Base-by-base conservation (phyloP, 441 rosid genomes). In the Croton laevigatus region DNA sequence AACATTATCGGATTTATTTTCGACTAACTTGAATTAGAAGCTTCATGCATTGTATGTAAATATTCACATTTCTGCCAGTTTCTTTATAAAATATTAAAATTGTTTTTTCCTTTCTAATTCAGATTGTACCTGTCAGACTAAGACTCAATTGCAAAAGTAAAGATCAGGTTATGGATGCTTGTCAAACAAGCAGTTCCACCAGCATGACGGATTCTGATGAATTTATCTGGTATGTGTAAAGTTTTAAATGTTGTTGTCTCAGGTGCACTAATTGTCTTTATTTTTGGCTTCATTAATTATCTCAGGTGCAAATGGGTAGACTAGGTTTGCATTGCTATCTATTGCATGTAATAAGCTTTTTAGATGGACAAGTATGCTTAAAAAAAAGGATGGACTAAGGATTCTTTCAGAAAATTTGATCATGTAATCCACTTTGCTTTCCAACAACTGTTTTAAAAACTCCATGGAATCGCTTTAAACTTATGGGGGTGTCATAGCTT, bases 101-200 rank as follows among this genome's bases (percentile, higher is more conserved):
- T 32, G 53, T 16, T 68, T 34, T 12, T 59, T 40, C 22, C 1
- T 27, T 74, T 59, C 65, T 16, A 53, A 53, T 19, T 23, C 86
- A 90, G 94, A 76, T 90, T 80, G 80, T 82, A 73, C 97, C 97
- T 65, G 79, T 83, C 49, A 81, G 86, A 75, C 59, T 90, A 72
- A 81, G 69, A 76, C 65, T 91, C 23, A 94, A 81, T 75, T 90
- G 96, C 80, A 85, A 79, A 85, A 77, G 83, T 11, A 86, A 71
- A 69, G 77, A 74, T 37, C 69, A 60, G 49, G 74, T 71, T 51
- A 75, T 77, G 42, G 81, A 53, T 76, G 74, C 73, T 71, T 73
- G 79, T 53, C 84, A 75, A 60, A 59, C 70, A 59, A 62, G 80
- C 73, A 69, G 74, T 71, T 69, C 83, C 48, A 42, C 10, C 23